phyloP scores from a whole-genome alignment of 1,139 yeast genomes.

The Diutina pseudorugosa region DNA sequence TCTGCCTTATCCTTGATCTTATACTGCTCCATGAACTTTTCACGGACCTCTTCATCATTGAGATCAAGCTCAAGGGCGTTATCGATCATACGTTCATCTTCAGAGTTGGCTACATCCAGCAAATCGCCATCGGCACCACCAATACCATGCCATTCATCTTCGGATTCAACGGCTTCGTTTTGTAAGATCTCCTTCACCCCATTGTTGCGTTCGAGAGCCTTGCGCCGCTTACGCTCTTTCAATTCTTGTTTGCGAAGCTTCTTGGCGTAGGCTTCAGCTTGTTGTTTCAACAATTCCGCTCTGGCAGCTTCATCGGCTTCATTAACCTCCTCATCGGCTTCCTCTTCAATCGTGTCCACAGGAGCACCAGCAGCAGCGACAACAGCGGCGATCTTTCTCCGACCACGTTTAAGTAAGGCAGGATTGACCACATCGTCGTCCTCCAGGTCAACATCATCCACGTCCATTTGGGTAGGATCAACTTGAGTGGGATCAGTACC shows the following conservation, averaged over 20 bases:
- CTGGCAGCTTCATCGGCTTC: constrained; percentile 6
- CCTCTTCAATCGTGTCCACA: constrained; percentile 4
- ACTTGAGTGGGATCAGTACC: neutral
- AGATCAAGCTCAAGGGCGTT: constrained; percentile 50
- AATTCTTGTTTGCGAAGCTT: constrained; percentile 28
- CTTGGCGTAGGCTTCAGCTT: constrained; percentile 22
- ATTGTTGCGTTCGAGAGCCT: constrained; percentile 34
- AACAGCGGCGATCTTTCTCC: neutral
- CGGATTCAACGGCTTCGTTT: constrained; percentile 92
- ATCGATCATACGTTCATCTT: constrained; percentile 74
- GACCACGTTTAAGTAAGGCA: neutral
- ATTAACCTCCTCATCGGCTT: constrained; percentile 13
- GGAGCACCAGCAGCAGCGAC: neutral
- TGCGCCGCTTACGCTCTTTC: constrained; percentile 25
- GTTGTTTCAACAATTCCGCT: constrained; percentile 16
- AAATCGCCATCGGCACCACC: constrained; percentile 75
- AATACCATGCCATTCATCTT: constrained; percentile 88
- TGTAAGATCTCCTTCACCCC: constrained; percentile 49
- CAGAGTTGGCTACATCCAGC: constrained; percentile 56
- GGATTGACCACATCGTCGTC: neutral
- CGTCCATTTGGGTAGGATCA: neutral
- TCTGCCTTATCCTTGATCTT: constrained; percentile 56
- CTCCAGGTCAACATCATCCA: neutral
- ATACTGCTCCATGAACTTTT: constrained; percentile 55
- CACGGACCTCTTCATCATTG: constrained; percentile 48